phyloP scores from a whole-genome alignment of 192 early-diverging fungal species.

The Entophlyctis luteolus region DNA sequence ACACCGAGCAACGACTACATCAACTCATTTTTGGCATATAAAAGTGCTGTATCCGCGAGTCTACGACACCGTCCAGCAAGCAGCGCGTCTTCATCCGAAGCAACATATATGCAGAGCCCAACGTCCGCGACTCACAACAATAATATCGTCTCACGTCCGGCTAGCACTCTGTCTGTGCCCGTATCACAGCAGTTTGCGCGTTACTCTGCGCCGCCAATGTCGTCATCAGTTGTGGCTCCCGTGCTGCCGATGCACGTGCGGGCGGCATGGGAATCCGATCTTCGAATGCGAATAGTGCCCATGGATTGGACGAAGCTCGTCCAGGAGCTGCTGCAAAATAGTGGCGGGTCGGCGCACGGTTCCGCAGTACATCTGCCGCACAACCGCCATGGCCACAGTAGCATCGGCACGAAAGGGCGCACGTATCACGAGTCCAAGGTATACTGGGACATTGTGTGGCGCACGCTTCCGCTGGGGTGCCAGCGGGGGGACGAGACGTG shows the following conservation, averaged over 20 bases:
- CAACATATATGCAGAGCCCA: background rate
- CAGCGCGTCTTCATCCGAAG: background rate
- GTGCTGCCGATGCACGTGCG: background rate
- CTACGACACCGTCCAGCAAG: background rate
- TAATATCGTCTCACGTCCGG: too few species aligned
- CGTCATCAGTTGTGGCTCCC: background rate
- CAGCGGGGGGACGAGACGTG: background rate
- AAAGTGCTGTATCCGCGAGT: background rate
- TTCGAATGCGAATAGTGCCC: background rate
- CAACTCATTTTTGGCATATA: slow-evolving; percentile 13
- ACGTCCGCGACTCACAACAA: too few species aligned
- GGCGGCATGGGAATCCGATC: slow-evolving; percentile 6
- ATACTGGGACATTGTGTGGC: slow-evolving; percentile 23
- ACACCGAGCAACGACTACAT: slow-evolving; percentile 21
- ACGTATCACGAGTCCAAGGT: slow-evolving; percentile 20
- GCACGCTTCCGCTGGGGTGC: slow-evolving; percentile 10
- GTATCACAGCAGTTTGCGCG: background rate
- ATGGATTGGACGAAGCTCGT: slow-evolving; percentile 10
- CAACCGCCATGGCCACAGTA: too few species aligned
- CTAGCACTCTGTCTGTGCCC: background rate
- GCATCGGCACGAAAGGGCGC: background rate
- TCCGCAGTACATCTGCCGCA: too few species aligned
- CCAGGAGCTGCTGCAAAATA: slow-evolving; percentile 6
- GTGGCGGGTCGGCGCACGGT: background rate
- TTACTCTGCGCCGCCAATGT: background rate